These are phyloP conservation scores for Diaporthe citri DNA, from an alignment of 2,329 filamentous ascomycete species.

Conservation along the genomic window DNA sequence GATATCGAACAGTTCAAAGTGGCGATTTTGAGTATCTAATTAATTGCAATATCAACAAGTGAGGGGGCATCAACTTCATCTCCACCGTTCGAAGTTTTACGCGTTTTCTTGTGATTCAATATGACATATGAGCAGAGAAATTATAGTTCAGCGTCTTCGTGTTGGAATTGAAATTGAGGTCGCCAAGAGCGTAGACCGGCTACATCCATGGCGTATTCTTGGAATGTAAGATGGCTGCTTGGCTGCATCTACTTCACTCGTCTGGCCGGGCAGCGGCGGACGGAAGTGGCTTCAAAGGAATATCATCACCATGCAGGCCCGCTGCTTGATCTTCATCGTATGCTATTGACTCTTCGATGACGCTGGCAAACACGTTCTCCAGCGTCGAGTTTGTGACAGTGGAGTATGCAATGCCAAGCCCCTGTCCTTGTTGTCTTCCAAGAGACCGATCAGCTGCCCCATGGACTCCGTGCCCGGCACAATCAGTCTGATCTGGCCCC, in stretches of 20 bases:
- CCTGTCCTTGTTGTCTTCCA: slow-evolving; percentile 6
- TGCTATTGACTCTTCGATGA: neutral
- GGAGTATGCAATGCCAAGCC: neutral
- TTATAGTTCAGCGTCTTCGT: neutral
- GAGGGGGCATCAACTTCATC: neutral
- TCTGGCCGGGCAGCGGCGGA: neutral
- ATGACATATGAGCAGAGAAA: neutral
- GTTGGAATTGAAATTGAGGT: neutral
- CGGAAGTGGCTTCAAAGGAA: neutral
- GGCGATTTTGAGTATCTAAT: neutral
- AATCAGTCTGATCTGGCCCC: neutral
- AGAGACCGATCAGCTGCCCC: neutral
- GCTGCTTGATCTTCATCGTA: neutral
- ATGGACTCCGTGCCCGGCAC: neutral
- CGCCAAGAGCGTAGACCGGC: too few species aligned
- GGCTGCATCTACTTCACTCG: neutral
- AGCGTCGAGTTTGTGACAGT: neutral
- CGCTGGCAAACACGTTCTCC: slow-evolving; percentile 2
- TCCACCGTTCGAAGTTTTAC: neutral
- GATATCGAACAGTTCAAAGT: too few species aligned
- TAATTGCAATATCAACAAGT: neutral
- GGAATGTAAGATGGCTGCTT: neutral
- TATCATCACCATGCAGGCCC: neutral
- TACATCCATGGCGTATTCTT: neutral
- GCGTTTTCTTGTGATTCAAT: too few species aligned